These are phyloP conservation scores for Macadamia integrifolia DNA, from an alignment of 164 flowering plant species.

Conservation along the genomic window DNA sequence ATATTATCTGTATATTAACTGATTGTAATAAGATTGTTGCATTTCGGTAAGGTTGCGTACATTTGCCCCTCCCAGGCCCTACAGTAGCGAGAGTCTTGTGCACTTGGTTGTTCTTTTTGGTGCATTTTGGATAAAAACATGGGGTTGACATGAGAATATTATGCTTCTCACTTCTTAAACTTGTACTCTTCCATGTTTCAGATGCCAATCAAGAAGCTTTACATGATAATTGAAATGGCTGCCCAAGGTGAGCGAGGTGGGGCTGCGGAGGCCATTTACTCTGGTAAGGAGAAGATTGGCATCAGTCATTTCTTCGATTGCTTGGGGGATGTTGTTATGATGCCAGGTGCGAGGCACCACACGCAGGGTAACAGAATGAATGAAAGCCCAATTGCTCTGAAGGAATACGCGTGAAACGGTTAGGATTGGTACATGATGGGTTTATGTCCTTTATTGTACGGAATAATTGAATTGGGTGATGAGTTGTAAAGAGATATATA, in stretches of 20 bases:
- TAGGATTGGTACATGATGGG: too few species aligned
- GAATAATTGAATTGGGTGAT: too few species aligned
- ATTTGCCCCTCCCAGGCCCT: too few species aligned
- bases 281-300: constrained; percentile 66
- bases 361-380: too few species aligned
- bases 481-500: too few species aligned
- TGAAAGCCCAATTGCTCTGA: too few species aligned
- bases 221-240: constrained; percentile 92
- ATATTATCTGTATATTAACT: too few species aligned
- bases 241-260: constrained; percentile 89
- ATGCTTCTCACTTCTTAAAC: not conserved
- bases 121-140: not conserved
- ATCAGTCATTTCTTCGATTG: constrained; percentile 72
- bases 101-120: not conserved
- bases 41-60: too few species aligned
- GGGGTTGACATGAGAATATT: not conserved
- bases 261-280: constrained; percentile 66
- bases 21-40: not conserved
- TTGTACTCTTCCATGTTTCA: constrained; percentile 17
- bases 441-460: too few species aligned
- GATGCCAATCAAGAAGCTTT: constrained; percentile 89
- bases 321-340: constrained; percentile 52
- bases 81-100: too few species aligned
- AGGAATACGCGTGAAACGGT: too few species aligned
- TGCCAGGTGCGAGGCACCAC: too few species aligned